Conservation (phyloP, 306 rosid species). For the Herpetospermum pedunculosum region DNA sequence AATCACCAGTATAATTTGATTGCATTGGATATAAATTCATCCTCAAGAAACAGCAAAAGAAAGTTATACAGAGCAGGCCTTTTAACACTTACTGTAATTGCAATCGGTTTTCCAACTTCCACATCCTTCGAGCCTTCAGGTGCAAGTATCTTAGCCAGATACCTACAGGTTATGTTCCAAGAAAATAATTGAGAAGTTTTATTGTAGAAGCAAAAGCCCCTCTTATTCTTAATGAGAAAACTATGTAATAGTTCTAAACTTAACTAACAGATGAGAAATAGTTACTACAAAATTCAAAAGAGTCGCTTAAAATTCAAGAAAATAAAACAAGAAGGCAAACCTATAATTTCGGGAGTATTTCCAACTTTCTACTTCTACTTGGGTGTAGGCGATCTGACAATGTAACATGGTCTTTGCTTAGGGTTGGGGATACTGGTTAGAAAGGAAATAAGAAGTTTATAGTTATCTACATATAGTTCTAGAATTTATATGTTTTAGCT, state of each 20-base stretch:
- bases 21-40: conserved; percentile 3
- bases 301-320: not conserved
- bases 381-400: not conserved
- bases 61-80: conserved; percentile 12
- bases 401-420: not conserved
- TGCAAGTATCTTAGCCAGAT: conserved; percentile 75
- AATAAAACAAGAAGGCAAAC: not conserved
- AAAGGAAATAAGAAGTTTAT: not conserved
- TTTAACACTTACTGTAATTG: conserved; percentile 69
- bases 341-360: not conserved
- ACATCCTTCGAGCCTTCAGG: conserved; percentile 90
- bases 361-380: not conserved
- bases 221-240: not conserved
- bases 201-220: not conserved
- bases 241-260: not conserved
- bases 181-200: not conserved
- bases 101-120: conserved; percentile 90
- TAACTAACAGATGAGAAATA: not conserved
- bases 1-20: not conserved
- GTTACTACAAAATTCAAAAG: not conserved
- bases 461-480: not conserved
- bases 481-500: not conserved
- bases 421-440: not conserved
- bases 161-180: conserved; percentile 34
- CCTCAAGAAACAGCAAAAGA: conserved; percentile 10